These are phyloP conservation scores for Saturnispora zaruensis DNA, from an alignment of 805 yeast species.

Conservation along the genomic window DNA sequence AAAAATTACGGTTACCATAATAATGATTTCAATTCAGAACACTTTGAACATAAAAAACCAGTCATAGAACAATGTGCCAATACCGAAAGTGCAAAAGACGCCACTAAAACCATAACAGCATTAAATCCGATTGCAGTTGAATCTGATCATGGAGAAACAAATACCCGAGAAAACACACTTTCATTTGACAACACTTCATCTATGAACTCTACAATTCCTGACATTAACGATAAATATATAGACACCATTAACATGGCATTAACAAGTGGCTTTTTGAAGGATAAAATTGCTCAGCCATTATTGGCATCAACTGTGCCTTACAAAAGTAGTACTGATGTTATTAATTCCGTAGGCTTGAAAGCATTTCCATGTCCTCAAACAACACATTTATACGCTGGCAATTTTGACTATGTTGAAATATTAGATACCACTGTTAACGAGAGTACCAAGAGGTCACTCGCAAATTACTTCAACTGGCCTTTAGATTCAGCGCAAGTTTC, in stretches of 20 bases:
- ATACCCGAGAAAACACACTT: neutral
- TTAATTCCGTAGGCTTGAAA: slow-evolving; percentile 5
- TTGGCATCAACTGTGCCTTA: neutral
- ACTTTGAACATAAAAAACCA: neutral
- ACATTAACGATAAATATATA: slow-evolving; percentile 1
- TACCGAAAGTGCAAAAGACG: neutral
- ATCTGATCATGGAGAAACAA: neutral
- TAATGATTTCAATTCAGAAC: neutral
- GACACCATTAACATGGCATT: slow-evolving; percentile 5
- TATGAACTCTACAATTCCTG: neutral
- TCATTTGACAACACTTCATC: neutral
- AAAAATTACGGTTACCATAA: neutral
- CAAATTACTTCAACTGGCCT: slow-evolving; percentile 27
- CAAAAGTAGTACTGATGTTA: slow-evolving; percentile 7
- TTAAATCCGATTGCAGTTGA: neutral
- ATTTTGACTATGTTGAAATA: slow-evolving; percentile 23
- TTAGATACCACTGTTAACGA: slow-evolving; percentile 24
- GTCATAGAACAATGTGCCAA: neutral
- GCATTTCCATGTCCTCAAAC: slow-evolving; percentile 6
- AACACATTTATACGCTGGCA: neutral
- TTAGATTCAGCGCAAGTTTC: slow-evolving; percentile 26
- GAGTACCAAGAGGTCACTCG: slow-evolving; percentile 21
- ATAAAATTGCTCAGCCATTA: neutral
- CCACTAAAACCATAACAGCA: neutral
- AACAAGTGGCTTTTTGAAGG: neutral